Evolutionary conservation across 352 stramenopile genomes (phyloP).

Genomic region (Pythium myriotylum): DNA sequence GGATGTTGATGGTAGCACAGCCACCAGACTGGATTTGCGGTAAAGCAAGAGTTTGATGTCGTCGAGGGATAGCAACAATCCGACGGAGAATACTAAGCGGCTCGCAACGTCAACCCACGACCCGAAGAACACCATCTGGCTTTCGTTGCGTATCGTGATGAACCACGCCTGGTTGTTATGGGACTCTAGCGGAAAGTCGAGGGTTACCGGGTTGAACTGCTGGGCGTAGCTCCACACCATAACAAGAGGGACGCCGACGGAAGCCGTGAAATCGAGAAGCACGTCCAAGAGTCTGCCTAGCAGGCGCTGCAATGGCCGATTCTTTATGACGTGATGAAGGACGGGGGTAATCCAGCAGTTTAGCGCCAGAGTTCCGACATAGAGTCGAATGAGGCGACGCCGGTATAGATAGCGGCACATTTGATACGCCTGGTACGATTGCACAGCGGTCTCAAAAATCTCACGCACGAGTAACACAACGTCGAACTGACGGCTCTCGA

Average conservation of each 20-base stretch:
- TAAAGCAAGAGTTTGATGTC: slow-evolving; percentile 1
- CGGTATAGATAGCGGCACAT: slow-evolving; percentile 16
- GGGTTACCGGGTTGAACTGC: background rate
- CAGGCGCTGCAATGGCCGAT: slow-evolving; percentile 10
- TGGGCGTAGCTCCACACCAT: slow-evolving; percentile 3
- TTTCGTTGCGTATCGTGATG: slow-evolving; percentile 14
- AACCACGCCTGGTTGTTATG: slow-evolving; percentile 22
- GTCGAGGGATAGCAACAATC: slow-evolving; percentile 12
- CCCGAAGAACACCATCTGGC: slow-evolving; percentile 14
- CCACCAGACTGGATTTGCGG: too few relatives aligned
- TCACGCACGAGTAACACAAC: slow-evolving; percentile 16
- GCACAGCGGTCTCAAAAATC: slow-evolving; percentile 11
- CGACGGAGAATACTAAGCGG: slow-evolving; percentile 17
- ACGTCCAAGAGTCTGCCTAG: slow-evolving; percentile 12
- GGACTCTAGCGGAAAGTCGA: slow-evolving; percentile 2
- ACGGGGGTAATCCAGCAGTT: slow-evolving; percentile 28
- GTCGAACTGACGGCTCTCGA: slow-evolving; percentile 4
- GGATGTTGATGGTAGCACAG: too few relatives aligned
- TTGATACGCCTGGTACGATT: slow-evolving; percentile 22
- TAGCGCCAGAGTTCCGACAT: slow-evolving; percentile 8
- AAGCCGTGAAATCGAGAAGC: slow-evolving; percentile 15
- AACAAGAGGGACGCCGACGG: slow-evolving; percentile 4
- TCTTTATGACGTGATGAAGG: slow-evolving; percentile 2
- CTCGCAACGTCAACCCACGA: slow-evolving; percentile 19
- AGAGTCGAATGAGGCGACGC: slow-evolving; percentile 13